These are phyloP conservation scores for Metarhizium rileyi DNA, from an alignment of 2,329 filamentous ascomycete species.

Conservation along the genomic window DNA sequence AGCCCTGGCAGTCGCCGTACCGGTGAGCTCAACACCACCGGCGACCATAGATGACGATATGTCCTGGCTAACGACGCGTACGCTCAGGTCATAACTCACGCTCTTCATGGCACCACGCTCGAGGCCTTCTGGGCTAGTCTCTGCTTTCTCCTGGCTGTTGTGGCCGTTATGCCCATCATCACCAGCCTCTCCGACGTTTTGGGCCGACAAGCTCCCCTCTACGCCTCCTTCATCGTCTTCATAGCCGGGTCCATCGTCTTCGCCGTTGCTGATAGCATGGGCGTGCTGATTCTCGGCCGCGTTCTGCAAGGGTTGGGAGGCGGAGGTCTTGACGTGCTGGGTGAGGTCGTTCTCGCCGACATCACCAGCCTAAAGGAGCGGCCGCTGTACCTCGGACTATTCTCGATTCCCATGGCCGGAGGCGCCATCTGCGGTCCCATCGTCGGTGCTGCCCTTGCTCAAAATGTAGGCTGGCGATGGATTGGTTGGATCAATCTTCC, in stretches of 20 bases:
- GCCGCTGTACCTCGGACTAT: constrained; percentile 16
- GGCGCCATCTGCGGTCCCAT: constrained; percentile 16
- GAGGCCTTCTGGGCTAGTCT: constrained; percentile 65
- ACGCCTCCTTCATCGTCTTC: constrained; percentile 22
- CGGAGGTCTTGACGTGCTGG: constrained; percentile 22
- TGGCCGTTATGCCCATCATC: constrained; percentile 43
- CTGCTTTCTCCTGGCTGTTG: constrained; percentile 56
- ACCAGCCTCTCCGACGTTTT: constrained; percentile 24
- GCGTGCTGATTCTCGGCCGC: constrained; percentile 21
- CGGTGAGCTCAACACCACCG: no score
- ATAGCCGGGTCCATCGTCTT: constrained; percentile 30
- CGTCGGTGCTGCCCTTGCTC: constrained; percentile 16
- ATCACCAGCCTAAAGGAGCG: constrained; percentile 25
- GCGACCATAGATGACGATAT: no score
- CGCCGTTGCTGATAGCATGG: constrained; percentile 20
- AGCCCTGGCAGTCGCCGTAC: no score
- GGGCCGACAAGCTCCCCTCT: constrained; percentile 22
- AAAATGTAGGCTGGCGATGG: constrained; percentile 20
- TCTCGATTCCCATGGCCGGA: constrained; percentile 14
- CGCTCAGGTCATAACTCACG: constrained; percentile 32
- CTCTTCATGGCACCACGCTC: constrained; percentile 42
- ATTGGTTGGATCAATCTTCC: constrained; percentile 26
- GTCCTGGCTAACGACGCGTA: no score
- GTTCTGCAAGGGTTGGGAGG: constrained; percentile 23
- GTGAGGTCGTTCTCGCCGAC: constrained; percentile 21